Percentiles rank a stretch among this genome's conserved stretches.
Conservation (phyloP, 2,329 filamentous ascomycete species). For the Lachnum nothofagi region DNA sequence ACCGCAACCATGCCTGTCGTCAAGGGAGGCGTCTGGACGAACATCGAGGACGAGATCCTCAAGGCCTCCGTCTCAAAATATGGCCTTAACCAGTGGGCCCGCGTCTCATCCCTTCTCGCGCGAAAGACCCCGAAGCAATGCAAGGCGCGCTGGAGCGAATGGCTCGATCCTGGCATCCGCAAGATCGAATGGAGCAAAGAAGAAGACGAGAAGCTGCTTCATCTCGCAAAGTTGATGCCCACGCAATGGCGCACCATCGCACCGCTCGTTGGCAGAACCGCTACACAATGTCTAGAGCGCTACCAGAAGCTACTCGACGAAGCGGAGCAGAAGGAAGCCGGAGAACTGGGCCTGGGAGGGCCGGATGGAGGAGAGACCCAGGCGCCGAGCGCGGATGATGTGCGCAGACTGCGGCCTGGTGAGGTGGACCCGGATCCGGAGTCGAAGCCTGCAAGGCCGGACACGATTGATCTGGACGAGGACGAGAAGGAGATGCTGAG, state of each 20-base stretch:
- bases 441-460: conserved; percentile 88
- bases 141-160: conserved; percentile 97
- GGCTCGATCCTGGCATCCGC: conserved; percentile 94
- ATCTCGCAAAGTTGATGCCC: conserved; percentile 96
- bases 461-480: conserved; percentile 96
- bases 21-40: conserved; percentile 71
- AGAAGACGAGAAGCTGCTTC: conserved; percentile 94
- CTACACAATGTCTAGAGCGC: conserved; percentile 92
- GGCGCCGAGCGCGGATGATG: conserved; percentile 87
- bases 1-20: conserved; percentile 59
- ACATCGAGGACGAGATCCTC: conserved; percentile 89
- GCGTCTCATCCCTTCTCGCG: conserved; percentile 91
- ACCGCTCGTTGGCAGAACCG: conserved; percentile 90
- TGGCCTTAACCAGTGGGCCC: conserved; percentile 95
- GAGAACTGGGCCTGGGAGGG: conserved; percentile 75
- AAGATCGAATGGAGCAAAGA: conserved; percentile 99
- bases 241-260: conserved; percentile 99
- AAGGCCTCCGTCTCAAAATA: conserved; percentile 86
- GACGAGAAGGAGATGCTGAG: conserved; percentile 99
- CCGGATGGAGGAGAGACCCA: conserved; percentile 80
- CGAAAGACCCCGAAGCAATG: conserved; percentile 98
- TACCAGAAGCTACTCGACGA: conserved; percentile 97
- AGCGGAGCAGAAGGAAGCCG: conserved; percentile 80
- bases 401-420: conserved; percentile 79
- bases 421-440: conserved; percentile 97